These are phyloP conservation scores for Eucalyptus cloeziana DNA, from an alignment of 345 rosid species.

Conservation along the genomic window DNA sequence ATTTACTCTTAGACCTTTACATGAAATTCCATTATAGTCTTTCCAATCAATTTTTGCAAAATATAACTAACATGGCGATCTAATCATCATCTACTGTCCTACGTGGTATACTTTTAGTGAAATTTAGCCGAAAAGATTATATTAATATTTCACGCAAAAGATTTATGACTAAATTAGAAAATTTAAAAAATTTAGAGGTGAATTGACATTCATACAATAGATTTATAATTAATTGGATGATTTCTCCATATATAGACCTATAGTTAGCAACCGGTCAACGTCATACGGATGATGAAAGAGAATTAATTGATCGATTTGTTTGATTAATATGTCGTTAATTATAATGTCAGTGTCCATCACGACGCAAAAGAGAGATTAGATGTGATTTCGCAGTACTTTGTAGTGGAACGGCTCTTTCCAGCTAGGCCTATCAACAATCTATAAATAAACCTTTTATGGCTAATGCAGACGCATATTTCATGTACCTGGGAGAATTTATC, in stretches of 20 bases:
- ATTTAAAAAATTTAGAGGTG: background rate
- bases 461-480: background rate
- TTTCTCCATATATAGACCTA: background rate
- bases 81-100: background rate
- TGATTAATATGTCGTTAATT: background rate
- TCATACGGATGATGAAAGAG: background rate
- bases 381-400: background rate
- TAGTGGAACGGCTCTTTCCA: background rate
- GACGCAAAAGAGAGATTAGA: background rate
- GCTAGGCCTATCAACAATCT: background rate
- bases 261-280: rapidly evolving
- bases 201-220: background rate
- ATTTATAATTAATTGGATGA: background rate
- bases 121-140: background rate
- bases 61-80: rapidly evolving
- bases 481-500: background rate
- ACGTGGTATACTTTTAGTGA: rapidly evolving
- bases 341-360: background rate
- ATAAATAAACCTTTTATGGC: background rate
- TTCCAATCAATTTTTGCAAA: no score
- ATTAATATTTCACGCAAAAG: background rate
- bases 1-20: no score
- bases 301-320: background rate
- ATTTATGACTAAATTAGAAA: background rate
- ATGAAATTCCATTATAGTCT: no score